Evolutionary conservation across 176 grass and related monocot genomes (phyloP), one percentile per base, ranked within the genome.

Genomic region (Triticum dicoccoides): DNA sequence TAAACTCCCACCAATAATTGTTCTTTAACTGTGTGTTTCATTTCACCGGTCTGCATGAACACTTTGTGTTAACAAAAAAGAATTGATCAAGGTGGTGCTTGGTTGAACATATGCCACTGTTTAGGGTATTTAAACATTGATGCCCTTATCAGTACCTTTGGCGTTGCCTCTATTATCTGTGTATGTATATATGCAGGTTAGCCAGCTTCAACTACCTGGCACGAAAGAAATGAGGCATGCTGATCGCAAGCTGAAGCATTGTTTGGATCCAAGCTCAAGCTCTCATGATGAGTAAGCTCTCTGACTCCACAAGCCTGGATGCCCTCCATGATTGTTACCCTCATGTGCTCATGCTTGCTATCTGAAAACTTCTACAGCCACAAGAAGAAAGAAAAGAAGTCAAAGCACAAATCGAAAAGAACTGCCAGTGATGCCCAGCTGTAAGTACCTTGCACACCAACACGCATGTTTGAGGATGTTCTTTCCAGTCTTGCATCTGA

Each of bases 371-470:
- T 76, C 21, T 45, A 5, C 62, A 95, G 93, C 47, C 91, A 87
- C 77, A 95, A 93, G 81, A 95, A 95, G 77, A 90, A 90, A 61
- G 91, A 95, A 59, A 95, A 91, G 63, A 95, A 81, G 83, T 91
- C 89, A 11, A 95, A 95, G 78, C 93, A 95, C 86, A 95, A 95
- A 89, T 95, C 89, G 0, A 95, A 95, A 83, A 85, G 93, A 58
- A 67, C 87, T 69, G 63, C 90, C 65, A 83, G 79, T 54, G 91
- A 95, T 88, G 89, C 52, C 30, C 89, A 85, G 54, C 86, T 66
- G 82, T 91, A 83, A 88, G 87, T 65, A 47, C 30, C 39, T 68
- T 33, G 5, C 49, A 61, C 72, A 42, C 24, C 51, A 54, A 54
- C 51, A 83, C 33, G 27, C 7, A 11, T 62, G 44, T 39, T 35